Percentiles rank a stretch among this genome's conserved stretches.
Conservation (phyloP, 2,329 filamentous ascomycete genomes). For the Zarea fungicola region DNA sequence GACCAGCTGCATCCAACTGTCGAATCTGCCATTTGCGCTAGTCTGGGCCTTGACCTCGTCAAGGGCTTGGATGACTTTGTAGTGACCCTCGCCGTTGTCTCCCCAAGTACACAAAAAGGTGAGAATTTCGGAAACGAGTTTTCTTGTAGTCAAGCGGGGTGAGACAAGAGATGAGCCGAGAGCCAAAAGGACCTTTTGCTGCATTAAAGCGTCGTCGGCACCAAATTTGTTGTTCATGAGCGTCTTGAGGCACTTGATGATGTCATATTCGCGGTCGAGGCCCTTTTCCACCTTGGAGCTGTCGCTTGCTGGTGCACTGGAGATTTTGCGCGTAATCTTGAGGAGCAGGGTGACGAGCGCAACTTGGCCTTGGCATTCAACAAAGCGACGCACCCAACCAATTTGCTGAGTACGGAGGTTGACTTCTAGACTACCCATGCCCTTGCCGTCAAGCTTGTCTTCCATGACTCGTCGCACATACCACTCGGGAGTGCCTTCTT, state of each 20-base stretch:
- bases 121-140: constrained; percentile 90
- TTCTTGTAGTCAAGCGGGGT: constrained; percentile 82
- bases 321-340: constrained; percentile 87
- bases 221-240: constrained; percentile 99
- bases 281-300: constrained; percentile 64
- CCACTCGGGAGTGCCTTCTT: constrained; percentile 96
- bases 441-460: constrained; percentile 85
- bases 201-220: constrained; percentile 86
- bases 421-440: constrained; percentile 87
- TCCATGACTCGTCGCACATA: constrained; percentile 97
- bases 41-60: constrained; percentile 85
- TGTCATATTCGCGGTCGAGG: constrained; percentile 89
- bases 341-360: constrained; percentile 88
- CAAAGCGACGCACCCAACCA: constrained; percentile 93
- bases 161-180: constrained; percentile 84
- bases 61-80: constrained; percentile 89
- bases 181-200: constrained; percentile 85
- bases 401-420: constrained; percentile 95
- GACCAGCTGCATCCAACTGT: constrained; percentile 97
- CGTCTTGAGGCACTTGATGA: constrained; percentile 94
- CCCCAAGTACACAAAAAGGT: constrained; percentile 96
- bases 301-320: constrained; percentile 62
- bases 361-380: constrained; percentile 95
- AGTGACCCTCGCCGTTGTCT: constrained; percentile 73
- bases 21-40: constrained; percentile 90